phyloP scores from a whole-genome alignment of 495 filamentous ascomycete genomes.

The Penicilliopsis zonata region DNA sequence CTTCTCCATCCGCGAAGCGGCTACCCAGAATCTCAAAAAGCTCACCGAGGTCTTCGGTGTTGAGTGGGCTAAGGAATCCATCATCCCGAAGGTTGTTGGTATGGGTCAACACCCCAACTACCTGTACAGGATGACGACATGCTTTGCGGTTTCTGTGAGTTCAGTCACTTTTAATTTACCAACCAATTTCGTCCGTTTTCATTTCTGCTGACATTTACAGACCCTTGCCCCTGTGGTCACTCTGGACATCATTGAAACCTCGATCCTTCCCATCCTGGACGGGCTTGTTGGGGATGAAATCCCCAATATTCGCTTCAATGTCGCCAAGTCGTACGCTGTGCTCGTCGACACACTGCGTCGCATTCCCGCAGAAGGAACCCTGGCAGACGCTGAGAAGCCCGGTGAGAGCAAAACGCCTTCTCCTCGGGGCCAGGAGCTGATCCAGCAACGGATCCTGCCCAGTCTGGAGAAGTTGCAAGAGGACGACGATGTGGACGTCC shows the following conservation, averaged over 20 bases:
- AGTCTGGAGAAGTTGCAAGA: constrained; percentile 88
- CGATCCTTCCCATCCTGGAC: constrained; percentile 91
- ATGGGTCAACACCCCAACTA: constrained; percentile 98
- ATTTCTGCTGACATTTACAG: constrained; percentile 36
- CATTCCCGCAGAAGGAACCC: constrained; percentile 75
- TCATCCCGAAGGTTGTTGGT: constrained; percentile 95
- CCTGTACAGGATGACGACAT: constrained; percentile 98
- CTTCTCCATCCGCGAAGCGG: constrained; percentile 94
- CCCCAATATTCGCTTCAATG: constrained; percentile 98
- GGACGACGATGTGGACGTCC: constrained; percentile 95
- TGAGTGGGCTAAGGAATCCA: constrained; percentile 93
- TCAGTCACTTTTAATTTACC: background rate
- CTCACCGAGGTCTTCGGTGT: constrained; percentile 97
- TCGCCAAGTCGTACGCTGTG: constrained; percentile 90
- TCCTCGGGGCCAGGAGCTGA: constrained; percentile 64
- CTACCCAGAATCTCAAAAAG: constrained; percentile 94
- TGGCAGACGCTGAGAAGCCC: constrained; percentile 71
- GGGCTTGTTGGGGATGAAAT: constrained; percentile 87
- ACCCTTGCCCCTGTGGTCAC: constrained; percentile 89
- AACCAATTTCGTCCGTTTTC: background rate
- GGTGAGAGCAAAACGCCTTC: constrained; percentile 51
- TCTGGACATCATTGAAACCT: constrained; percentile 80
- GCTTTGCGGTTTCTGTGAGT: constrained; percentile 92
- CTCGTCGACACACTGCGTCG: constrained; percentile 82
- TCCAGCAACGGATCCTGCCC: constrained; percentile 77